Evolutionary conservation across 1,284 basidiomycete genomes (phyloP), one percentile per base, ranked within the genome.

Genomic region (Pseudozyma pruni): DNA sequence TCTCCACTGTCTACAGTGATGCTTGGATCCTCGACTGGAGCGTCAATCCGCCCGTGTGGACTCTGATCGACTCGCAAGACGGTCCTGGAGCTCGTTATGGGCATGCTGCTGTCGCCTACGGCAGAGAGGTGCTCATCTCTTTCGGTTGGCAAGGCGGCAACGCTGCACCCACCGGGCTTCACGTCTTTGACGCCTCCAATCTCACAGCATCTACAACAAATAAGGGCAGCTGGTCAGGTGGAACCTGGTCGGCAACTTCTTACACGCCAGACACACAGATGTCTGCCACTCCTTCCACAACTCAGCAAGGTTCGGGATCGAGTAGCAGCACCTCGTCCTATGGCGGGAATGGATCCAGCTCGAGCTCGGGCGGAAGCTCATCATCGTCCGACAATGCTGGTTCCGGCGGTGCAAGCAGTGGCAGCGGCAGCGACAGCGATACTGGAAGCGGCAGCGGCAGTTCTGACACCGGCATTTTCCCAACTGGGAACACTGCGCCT

Each of bases 21-120:
- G 74, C 76, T 10, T 78, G 76, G 76, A 62, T 79, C 48, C 62
- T 79, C 40, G 78, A 79, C 46, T 76, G 74, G 72, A 72, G 67
- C 54, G 49, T 58, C 53, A 60, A 58, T 17, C 74, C 74, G 1
- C 78, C 78, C 20, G 27, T 53, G 1, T 79, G 78, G 78, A 72
- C 72, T 8, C 20, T 55, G 42, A 6, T 79, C 38, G 33, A 63
- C 38, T 41, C 48, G 20, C 44, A 41, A 11, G 50, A 32, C 9
- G 67, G 73, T 13, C 78, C 78, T 8, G 63, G 61, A 13, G 61
- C 74, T 8, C 74, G 77, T 13, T 79, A 51, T 35, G 76, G 63
- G 3, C 78, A 79, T 34, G 57, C 70, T 1, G 78, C 78, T 14
- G 72, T 79, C 4, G 75, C 76, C 1, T 76, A 74, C n/a, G 76